Conservation (phyloP, 1,139 yeast species). For the Scheffersomyces titani region DNA sequence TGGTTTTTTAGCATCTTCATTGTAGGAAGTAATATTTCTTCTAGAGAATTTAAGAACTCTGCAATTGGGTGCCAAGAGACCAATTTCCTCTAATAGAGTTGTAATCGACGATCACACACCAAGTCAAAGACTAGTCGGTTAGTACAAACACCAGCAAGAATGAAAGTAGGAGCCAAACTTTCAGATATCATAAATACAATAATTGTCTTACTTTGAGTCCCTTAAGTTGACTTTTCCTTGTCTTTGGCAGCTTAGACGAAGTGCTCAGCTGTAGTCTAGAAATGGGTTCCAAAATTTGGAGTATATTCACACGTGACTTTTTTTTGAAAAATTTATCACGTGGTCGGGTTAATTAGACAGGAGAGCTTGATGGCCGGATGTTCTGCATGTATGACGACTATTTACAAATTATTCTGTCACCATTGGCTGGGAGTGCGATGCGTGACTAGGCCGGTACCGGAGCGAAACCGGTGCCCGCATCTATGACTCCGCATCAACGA, state of each 20-base stretch:
- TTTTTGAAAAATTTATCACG: too few relatives aligned
- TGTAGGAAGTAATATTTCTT: neutral
- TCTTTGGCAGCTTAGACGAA: too few relatives aligned
- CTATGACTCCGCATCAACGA: conserved; percentile 1
- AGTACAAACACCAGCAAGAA: too few relatives aligned
- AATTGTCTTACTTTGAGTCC: too few relatives aligned
- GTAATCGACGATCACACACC: too few relatives aligned
- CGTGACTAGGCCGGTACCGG: conserved; percentile 7
- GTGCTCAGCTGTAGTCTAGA: neutral
- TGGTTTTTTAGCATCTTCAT: too few relatives aligned
- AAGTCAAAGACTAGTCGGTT: too few relatives aligned
- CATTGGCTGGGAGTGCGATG: neutral
- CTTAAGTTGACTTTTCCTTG: too few relatives aligned
- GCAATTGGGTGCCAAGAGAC: neutral
- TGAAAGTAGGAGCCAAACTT: too few relatives aligned
- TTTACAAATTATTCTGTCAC: neutral
- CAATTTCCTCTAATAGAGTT: neutral
- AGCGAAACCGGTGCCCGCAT: conserved; percentile 10
- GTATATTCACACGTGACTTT: too few relatives aligned
- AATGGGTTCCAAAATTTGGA: too few relatives aligned
- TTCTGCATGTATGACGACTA: neutral
- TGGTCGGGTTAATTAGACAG: neutral
- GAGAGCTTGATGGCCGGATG: neutral
- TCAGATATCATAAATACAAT: too few relatives aligned
- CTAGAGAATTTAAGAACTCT: neutral